A percentile compares a stretch with the other conserved stretches of the same genome.
Conservation (phyloP, 2,329 filamentous ascomycete genomes). For the Ramularia endophylla region DNA sequence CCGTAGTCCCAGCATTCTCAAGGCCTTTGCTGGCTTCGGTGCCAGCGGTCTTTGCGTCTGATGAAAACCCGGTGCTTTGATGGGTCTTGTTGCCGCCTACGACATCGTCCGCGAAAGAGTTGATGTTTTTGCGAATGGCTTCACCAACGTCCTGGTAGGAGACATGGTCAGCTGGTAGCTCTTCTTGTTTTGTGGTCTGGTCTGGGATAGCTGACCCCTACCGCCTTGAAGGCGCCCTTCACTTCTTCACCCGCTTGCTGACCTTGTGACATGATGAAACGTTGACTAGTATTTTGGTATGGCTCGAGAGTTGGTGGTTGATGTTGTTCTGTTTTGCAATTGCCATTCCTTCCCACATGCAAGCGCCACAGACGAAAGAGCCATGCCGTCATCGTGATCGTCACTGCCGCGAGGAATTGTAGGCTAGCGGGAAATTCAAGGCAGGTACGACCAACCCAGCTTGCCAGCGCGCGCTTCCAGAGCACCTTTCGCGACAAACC, state of each 20-base stretch:
- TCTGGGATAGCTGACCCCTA: conserved; percentile 12
- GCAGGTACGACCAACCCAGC: too few species aligned
- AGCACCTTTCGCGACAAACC: too few species aligned
- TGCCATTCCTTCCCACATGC: too few species aligned
- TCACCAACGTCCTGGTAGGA: conserved; percentile 23
- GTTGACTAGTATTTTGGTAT: too few species aligned
- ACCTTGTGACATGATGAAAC: conserved; percentile 19
- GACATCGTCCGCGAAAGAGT: conserved; percentile 24
- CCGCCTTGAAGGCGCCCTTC: conserved; percentile 22
- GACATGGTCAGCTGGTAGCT: background rate
- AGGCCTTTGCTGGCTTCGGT: conserved; percentile 8
- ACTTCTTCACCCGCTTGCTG: conserved; percentile 22
- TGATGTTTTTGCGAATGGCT: conserved; percentile 25
- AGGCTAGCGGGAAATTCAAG: too few species aligned
- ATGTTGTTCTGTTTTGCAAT: too few species aligned
- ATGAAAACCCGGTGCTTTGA: conserved; percentile 13
- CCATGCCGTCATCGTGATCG: too few species aligned
- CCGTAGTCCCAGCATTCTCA: conserved; percentile 1
- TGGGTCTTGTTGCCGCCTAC: conserved; percentile 14
- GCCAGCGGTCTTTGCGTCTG: conserved; percentile 18
- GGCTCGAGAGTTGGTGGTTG: too few species aligned
- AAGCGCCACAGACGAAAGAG: too few species aligned
- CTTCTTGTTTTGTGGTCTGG: background rate
- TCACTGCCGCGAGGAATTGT: too few species aligned
- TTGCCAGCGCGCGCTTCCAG: too few species aligned